Evolutionary conservation across 108 stramenopile genomes (phyloP).

Genomic region (Aureococcus anophagefferens): DNA sequence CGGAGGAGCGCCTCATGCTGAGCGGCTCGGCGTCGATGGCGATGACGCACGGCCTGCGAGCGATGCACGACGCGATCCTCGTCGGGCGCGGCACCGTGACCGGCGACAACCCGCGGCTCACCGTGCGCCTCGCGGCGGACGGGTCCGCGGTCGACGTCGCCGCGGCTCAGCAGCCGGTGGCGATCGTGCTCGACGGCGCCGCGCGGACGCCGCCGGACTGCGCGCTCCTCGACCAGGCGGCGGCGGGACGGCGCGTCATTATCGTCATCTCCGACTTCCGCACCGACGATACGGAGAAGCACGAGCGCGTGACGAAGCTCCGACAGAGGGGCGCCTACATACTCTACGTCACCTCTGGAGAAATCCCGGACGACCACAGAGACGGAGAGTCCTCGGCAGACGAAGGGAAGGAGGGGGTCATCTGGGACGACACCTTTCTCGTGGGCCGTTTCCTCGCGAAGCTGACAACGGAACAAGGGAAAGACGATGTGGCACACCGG

Average conservation of each 20-base stretch:
- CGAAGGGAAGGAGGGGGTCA: too few relatives aligned
- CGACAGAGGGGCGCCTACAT: background rate
- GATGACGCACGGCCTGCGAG: constrained; percentile 33
- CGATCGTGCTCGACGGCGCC: background rate
- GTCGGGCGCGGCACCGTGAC: constrained; percentile 29
- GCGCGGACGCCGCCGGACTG: background rate
- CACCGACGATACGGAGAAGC: background rate
- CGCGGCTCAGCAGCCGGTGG: constrained; percentile 1
- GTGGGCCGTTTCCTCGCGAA: too few relatives aligned
- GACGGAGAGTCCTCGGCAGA: too few relatives aligned
- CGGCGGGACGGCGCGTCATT: background rate
- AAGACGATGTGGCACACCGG: too few relatives aligned
- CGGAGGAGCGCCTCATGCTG: constrained; percentile 15
- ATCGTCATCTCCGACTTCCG: background rate
- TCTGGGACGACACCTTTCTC: too few relatives aligned
- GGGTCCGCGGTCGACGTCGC: background rate
- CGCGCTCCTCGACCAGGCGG: background rate
- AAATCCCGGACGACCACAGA: too few relatives aligned
- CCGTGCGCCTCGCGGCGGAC: background rate
- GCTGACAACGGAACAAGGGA: background rate
- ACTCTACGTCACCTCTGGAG: background rate
- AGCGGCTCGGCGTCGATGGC: constrained; percentile 27
- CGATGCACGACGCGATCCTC: constrained; percentile 28
- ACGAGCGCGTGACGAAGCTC: background rate
- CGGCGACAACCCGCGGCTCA: constrained; percentile 29